A percentile compares a stretch with the other conserved stretches of the same genome.
Evolutionary conservation across 2,329 filamentous ascomycete species (phyloP).

Genomic region (Colletotrichum musae): DNA sequence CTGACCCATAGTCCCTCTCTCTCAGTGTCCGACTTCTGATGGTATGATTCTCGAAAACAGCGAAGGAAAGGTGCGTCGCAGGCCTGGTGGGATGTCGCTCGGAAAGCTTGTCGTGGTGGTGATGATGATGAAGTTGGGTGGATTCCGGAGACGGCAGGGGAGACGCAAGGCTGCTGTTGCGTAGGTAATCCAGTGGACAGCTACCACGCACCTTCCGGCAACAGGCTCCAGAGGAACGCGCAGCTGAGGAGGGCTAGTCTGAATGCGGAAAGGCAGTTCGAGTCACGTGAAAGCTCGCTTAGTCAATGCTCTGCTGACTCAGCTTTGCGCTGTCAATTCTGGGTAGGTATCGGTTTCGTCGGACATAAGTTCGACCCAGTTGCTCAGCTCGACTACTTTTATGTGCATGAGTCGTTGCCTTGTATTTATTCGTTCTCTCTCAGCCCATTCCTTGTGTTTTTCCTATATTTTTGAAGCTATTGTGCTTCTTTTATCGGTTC

Average conservation of each 20-base stretch:
- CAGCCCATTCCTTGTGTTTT: too few species aligned
- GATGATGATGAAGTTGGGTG: constrained; percentile 42
- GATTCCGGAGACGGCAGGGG: constrained; percentile 46
- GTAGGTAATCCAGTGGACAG: constrained; percentile 34
- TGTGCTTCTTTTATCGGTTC: too few species aligned
- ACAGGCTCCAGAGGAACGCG: constrained; percentile 62
- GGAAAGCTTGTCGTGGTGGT: constrained; percentile 28
- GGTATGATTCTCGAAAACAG: neutral
- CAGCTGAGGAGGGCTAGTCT: constrained; percentile 5
- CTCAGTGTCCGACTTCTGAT: neutral
- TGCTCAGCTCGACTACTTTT: too few species aligned
- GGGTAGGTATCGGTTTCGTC: too few species aligned
- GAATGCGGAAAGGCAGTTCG: neutral
- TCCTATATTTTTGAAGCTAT: too few species aligned
- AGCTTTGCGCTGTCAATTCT: neutral
- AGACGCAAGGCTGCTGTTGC: constrained; percentile 37
- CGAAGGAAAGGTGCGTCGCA: neutral
- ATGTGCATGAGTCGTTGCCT: too few species aligned
- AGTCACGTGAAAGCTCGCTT: neutral
- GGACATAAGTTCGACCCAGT: too few species aligned
- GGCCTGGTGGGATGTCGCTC: constrained; percentile 1
- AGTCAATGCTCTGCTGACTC: neutral
- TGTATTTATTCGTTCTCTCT: too few species aligned
- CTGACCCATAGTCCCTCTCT: constrained; percentile 70
- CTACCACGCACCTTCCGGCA: constrained; percentile 14